Evolutionary conservation across 345 rosid genomes (phyloP).

Genomic region (Rhizophora mangle): DNA sequence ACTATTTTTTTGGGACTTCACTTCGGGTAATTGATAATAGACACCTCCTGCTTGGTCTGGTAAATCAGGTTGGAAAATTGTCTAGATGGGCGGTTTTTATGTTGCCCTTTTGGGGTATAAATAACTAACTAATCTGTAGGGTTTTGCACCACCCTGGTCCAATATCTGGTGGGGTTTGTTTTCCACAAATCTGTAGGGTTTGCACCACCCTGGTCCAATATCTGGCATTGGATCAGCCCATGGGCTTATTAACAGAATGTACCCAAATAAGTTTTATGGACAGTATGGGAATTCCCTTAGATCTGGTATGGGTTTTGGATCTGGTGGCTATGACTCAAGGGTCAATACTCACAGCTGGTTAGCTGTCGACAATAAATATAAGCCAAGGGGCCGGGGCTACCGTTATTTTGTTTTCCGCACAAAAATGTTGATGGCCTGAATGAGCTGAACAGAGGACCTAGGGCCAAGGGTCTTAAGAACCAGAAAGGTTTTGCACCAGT

Average conservation of each 20-base stretch:
- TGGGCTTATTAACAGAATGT: background rate
- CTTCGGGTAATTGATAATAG: too few relatives aligned
- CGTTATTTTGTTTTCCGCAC: slow-evolving; percentile 4
- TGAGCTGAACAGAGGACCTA: background rate
- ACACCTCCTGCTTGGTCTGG: background rate
- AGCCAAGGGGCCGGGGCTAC: slow-evolving; percentile 5
- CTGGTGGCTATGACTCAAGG: background rate
- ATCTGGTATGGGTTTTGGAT: slow-evolving; percentile 5
- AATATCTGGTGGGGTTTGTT: too few relatives aligned
- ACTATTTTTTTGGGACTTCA: too few relatives aligned
- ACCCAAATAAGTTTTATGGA: slow-evolving; percentile 1
- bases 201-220: slow-evolving; percentile 1
- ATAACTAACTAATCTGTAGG: background rate
- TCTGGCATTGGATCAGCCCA: background rate
- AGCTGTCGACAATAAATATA: slow-evolving; percentile 7
- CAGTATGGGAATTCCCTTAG: background rate
- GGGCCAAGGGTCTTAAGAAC: slow-evolving; percentile 6
- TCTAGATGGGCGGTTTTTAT: too few relatives aligned
- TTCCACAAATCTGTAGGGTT: too few relatives aligned
- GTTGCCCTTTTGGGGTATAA: background rate
- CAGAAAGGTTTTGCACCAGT: slow-evolving; percentile 6
- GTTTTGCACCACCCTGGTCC: slow-evolving; percentile 1
- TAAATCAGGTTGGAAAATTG: background rate
- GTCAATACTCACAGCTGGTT: slow-evolving; percentile 1
- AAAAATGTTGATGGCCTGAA: slow-evolving; percentile 2